Conservation (phyloP, 2,329 filamentous ascomycete species). For the Stylonectria norvegica region DNA sequence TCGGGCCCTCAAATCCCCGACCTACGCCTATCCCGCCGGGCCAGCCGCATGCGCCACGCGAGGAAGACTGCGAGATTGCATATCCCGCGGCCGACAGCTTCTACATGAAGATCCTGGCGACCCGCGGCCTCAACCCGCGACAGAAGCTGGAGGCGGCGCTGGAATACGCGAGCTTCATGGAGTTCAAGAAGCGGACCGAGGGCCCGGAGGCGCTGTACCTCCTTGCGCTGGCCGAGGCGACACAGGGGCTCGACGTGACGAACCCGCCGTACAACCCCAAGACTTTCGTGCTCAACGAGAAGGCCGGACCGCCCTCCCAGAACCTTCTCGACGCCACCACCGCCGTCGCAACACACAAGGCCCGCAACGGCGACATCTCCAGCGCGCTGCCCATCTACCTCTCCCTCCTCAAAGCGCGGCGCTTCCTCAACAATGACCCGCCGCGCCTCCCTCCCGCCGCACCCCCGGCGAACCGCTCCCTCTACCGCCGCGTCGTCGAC, state of each 20-base stretch:
- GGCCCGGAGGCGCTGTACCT: conserved; percentile 70
- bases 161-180: conserved; percentile 80
- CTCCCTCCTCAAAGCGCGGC: conserved; percentile 76
- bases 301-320: conserved; percentile 55
- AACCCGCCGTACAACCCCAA: conserved; percentile 51
- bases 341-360: conserved; percentile 73
- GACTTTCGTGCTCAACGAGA: conserved; percentile 63
- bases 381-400: conserved; percentile 79
- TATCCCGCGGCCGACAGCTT: conserved; percentile 70
- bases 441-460: conserved; percentile 17
- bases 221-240: conserved; percentile 73
- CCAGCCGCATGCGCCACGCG: conserved; percentile 59
- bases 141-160: conserved; percentile 80
- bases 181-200: conserved; percentile 66
- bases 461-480: conserved; percentile 9
- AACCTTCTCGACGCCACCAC: conserved; percentile 77
- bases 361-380: conserved; percentile 62
- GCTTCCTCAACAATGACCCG: conserved; percentile 48
- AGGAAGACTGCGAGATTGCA: conserved; percentile 70
- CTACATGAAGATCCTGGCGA: conserved; percentile 80
- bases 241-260: conserved; percentile 47
- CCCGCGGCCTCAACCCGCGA: conserved; percentile 70
- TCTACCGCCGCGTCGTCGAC: conserved; percentile 21
- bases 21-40: conserved; percentile 69
- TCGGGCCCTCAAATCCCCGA: conserved; percentile 79